Percentiles rank a stretch among this genome's conserved stretches.
phyloP scores from a whole-genome alignment of 495 filamentous ascomycete genomes.

The Parachaetomium inaequale region DNA sequence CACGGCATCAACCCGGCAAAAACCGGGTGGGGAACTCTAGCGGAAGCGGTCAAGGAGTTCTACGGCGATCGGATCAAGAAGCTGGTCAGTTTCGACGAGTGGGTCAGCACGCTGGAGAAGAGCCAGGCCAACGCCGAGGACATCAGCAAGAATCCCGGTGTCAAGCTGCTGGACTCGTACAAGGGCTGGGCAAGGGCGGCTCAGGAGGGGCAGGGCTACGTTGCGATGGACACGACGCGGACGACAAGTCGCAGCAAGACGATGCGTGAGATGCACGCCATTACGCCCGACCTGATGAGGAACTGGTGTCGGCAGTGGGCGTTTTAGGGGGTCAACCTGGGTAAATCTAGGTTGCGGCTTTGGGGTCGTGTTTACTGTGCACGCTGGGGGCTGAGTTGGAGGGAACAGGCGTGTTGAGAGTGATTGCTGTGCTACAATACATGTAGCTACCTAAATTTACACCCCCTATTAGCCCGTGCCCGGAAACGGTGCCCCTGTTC shows the following conservation, averaged over 20 bases:
- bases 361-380: too few species aligned
- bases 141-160: conserved; percentile 38
- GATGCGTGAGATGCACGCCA: conserved; percentile 34
- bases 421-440: too few species aligned
- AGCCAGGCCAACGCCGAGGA: conserved; percentile 33
- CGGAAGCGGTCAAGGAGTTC: conserved; percentile 34
- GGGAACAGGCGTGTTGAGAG: too few species aligned
- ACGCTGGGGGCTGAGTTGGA: too few species aligned
- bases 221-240: conserved; percentile 32
- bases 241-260: conserved; percentile 36
- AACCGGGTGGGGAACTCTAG: conserved; percentile 37
- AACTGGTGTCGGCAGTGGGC: conserved; percentile 52
- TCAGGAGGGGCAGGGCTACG: conserved; percentile 20
- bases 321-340: conserved; percentile 19
- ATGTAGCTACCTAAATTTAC: too few species aligned
- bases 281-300: conserved; percentile 44
- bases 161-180: conserved; percentile 48
- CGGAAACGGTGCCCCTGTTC: too few species aligned
- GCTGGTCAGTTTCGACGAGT: conserved; percentile 39
- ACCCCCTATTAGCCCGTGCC: too few species aligned
- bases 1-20: conserved; percentile 47
- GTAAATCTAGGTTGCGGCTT: neutral
- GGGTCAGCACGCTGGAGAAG: conserved; percentile 39
- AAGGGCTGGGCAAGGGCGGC: conserved; percentile 25
- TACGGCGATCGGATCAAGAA: conserved; percentile 37